Percentiles rank a stretch among this genome's conserved stretches.
Conservation (phyloP, 2,329 filamentous ascomycete species). For the Hysterium pulicare region DNA sequence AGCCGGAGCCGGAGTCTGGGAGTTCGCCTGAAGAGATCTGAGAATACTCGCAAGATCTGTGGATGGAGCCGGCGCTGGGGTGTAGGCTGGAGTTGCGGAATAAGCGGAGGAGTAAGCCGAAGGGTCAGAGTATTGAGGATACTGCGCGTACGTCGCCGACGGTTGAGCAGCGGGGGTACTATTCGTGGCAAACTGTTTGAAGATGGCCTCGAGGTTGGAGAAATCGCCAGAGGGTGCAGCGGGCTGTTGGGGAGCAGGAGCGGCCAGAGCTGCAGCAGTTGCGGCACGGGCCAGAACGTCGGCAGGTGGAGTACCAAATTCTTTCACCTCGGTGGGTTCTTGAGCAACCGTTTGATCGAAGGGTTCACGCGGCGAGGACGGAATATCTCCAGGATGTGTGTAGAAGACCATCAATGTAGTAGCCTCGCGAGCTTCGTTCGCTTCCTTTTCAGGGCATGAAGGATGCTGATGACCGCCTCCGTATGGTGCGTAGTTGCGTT, state of each 20-base stretch:
- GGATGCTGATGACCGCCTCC: slow-evolving; percentile 42
- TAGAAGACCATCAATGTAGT: slow-evolving; percentile 49
- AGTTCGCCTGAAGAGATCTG: slow-evolving; percentile 16
- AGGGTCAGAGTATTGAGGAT: slow-evolving; percentile 7
- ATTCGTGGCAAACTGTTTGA: slow-evolving; percentile 23
- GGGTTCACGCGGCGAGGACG: slow-evolving; percentile 46
- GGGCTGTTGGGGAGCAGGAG: slow-evolving; percentile 7
- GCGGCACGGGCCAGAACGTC: slow-evolving; percentile 17
- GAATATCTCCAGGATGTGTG: slow-evolving; percentile 43
- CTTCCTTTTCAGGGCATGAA: slow-evolving; percentile 41
- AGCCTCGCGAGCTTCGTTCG: slow-evolving; percentile 45
- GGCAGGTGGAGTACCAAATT: slow-evolving; percentile 39
- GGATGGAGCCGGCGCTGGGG: slow-evolving; percentile 4
- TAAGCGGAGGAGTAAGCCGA: neutral
- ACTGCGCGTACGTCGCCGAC: slow-evolving; percentile 14
- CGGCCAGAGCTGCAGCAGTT: slow-evolving; percentile 15
- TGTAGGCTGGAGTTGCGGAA: slow-evolving; percentile 8
- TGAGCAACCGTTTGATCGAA: slow-evolving; percentile 34
- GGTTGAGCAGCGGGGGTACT: slow-evolving; percentile 10
- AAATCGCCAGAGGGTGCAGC: slow-evolving; percentile 16
- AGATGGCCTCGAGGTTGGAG: slow-evolving; percentile 24
- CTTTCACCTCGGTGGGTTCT: slow-evolving; percentile 21
- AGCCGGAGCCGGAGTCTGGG: slow-evolving; percentile 11
- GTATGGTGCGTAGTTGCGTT: slow-evolving; percentile 44
- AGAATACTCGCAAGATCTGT: slow-evolving; percentile 27